A percentile compares a stretch with the other conserved stretches of the same genome.
phyloP scores from a whole-genome alignment of 805 yeast species.

The Brettanomyces sp. region DNA sequence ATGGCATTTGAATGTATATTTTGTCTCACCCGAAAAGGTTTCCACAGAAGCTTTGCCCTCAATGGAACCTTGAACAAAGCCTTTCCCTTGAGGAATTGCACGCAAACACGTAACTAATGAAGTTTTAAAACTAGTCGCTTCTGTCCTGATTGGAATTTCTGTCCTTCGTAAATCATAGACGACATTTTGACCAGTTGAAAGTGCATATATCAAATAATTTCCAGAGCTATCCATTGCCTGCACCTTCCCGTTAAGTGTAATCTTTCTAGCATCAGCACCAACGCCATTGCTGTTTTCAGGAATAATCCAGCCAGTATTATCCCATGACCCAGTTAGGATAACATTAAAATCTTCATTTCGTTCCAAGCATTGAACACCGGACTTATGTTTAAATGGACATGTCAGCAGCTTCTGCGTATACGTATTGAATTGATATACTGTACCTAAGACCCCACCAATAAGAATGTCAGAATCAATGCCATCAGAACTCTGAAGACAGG shows the following conservation, averaged over 20 bases:
- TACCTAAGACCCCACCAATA: background rate
- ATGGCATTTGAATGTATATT: slow-evolving; percentile 81
- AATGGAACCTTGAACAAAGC: slow-evolving; percentile 61
- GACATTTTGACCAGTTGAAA: slow-evolving; percentile 41
- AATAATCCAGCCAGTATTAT: slow-evolving; percentile 18
- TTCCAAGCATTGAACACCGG: slow-evolving; percentile 2
- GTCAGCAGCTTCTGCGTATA: background rate
- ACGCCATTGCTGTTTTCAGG: slow-evolving; percentile 12
- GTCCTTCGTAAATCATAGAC: slow-evolving; percentile 46
- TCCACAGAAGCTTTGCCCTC: slow-evolving; percentile 80
- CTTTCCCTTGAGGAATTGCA: slow-evolving; percentile 44
- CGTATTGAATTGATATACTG: background rate
- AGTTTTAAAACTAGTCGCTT: slow-evolving; percentile 59
- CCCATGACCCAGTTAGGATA: slow-evolving; percentile 53
- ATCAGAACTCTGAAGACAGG: background rate
- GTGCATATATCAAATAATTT: slow-evolving; percentile 34
- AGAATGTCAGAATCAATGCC: background rate
- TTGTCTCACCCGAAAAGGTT: slow-evolving; percentile 36
- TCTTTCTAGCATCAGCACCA: slow-evolving; percentile 1
- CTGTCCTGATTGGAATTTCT: slow-evolving; percentile 33
- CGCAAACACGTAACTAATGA: slow-evolving; percentile 47
- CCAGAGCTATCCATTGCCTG: slow-evolving; percentile 49
- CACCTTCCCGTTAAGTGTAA: slow-evolving; percentile 31
- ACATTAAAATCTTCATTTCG: slow-evolving; percentile 12
- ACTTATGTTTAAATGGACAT: background rate